Evolutionary conservation across 2,329 filamentous ascomycete species (phyloP), one percentile per base, ranked within the genome.

Genomic region (Berkeleyomyces rouxiae): DNA sequence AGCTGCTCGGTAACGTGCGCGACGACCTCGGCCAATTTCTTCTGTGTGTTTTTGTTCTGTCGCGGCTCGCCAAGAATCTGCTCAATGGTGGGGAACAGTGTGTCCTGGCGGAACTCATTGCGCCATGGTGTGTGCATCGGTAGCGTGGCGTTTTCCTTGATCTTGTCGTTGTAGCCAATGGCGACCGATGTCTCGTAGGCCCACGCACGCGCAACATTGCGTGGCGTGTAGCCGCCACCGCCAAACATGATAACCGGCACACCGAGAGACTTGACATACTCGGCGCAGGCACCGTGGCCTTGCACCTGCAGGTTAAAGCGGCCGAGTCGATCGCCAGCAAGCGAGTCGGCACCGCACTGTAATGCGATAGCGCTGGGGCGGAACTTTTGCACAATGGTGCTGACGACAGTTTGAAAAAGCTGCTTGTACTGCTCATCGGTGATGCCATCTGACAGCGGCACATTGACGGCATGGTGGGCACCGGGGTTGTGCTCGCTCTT

Each of bases 231-330:
- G 37, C 93, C 93, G 63, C 93, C 93, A 46, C 93, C 93, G 53
- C 93, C 93, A 64, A 97, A 88, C 62, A 99, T 82, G 59, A 99
- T 84, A 66, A 97, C 80, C 2, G 93, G 93, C 1, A 95, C 77
- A 5, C 81, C 79, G 66, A 90, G 83, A 57, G 78, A 82, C 73
- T 97, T 97, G 73, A 91, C 90, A 69, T 87, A 96, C 59, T 86
- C 83, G 64, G 96, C 89, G 72, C 93, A 99, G 67, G 86, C 86
- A 61, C 90, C 92, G 74, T 99, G 93, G 11, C 91, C 92, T 71
- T 90, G 86, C 65, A 99, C 93, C 72, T 96, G 95, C 65, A 99
- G 83, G 71, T 97, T 99, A 79, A 99, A 99, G 66, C 90, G 87
- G 58, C 93, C 93, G 0, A 99, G 82, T 31, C 93, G 82, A 74